Evolutionary conservation across 164 flowering plant genomes (phyloP).

Genomic region (Liquidambar formosana): DNA sequence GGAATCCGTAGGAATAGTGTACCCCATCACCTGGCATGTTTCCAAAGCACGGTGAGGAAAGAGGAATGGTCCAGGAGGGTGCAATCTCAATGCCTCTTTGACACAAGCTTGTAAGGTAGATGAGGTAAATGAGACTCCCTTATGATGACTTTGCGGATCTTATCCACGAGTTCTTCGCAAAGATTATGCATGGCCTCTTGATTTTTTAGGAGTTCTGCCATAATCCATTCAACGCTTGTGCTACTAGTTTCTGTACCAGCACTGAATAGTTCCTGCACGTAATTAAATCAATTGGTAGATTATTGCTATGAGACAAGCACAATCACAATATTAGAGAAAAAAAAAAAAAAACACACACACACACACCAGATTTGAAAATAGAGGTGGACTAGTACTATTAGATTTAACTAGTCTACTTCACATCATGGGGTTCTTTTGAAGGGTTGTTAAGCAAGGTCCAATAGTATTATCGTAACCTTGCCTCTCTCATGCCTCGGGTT

Average conservation of each 20-base stretch:
- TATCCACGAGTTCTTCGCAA: conserved; percentile 10
- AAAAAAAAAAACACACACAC: no score
- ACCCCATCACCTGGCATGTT: conserved; percentile 18
- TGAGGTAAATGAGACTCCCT: no score
- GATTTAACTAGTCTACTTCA: no score
- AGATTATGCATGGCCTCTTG: conserved; percentile 20
- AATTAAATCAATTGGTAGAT: no score
- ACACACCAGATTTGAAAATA: no score
- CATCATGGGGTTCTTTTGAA: no score
- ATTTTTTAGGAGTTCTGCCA: conserved; percentile 26
- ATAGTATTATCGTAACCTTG: no score
- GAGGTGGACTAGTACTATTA: no score
- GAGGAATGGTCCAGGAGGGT: conserved; percentile 26
- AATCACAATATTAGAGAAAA: no score
- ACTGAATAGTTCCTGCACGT: conserved; percentile 26
- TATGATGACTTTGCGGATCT: not conserved
- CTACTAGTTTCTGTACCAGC: conserved; percentile 29
- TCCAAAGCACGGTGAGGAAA: conserved; percentile 16
- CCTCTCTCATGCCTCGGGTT: no score
- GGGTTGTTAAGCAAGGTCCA: no score
- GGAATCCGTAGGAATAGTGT: conserved; percentile 24
- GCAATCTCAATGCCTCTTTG: conserved; percentile 28
- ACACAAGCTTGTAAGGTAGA: conserved; percentile 24
- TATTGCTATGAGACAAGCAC: no score
- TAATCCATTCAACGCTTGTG: conserved; percentile 27